Percentiles rank a stretch among this genome's conserved stretches.
These are phyloP conservation scores for Penicillium cinerascens DNA, from an alignment of 495 filamentous ascomycete genomes.

Conservation along the genomic window DNA sequence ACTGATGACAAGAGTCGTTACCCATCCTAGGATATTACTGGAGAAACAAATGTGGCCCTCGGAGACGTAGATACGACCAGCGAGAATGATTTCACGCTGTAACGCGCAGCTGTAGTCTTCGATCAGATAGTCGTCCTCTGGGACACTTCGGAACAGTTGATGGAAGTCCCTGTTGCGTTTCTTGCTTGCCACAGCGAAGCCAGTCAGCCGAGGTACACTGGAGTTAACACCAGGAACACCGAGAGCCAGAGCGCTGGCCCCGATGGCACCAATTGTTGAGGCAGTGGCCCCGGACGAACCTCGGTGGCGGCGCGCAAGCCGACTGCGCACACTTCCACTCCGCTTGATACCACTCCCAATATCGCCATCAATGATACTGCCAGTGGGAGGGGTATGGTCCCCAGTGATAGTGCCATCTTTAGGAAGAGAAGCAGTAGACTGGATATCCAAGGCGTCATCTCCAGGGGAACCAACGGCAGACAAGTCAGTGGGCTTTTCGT, in stretches of 20 bases:
- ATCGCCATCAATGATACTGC: conserved; percentile 68
- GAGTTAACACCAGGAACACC: conserved; percentile 56
- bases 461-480: conserved; percentile 23
- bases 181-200: conserved; percentile 93
- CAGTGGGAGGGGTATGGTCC: conserved; percentile 60
- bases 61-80: conserved; percentile 91
- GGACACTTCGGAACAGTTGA: conserved; percentile 87
- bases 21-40: conserved; percentile 98
- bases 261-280: conserved; percentile 66
- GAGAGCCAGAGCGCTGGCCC: conserved; percentile 59
- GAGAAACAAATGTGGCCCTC: conserved; percentile 98
- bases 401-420: conserved; percentile 40
- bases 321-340: conserved; percentile 79
- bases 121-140: conserved; percentile 96
- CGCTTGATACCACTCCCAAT: conserved; percentile 55
- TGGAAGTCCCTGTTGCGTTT: conserved; percentile 97
- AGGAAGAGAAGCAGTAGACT: conserved; percentile 29
- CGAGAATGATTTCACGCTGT: conserved; percentile 91
- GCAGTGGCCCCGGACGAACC: conserved; percentile 84
- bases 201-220: conserved; percentile 74
- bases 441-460: conserved; percentile 32
- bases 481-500: conserved; percentile 45
- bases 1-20: conserved; percentile 93
- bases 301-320: conserved; percentile 68
- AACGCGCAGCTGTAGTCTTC: conserved; percentile 98